These are phyloP conservation scores for Ceriops zippeliana DNA, from an alignment of 345 rosid species.

Conservation along the genomic window DNA sequence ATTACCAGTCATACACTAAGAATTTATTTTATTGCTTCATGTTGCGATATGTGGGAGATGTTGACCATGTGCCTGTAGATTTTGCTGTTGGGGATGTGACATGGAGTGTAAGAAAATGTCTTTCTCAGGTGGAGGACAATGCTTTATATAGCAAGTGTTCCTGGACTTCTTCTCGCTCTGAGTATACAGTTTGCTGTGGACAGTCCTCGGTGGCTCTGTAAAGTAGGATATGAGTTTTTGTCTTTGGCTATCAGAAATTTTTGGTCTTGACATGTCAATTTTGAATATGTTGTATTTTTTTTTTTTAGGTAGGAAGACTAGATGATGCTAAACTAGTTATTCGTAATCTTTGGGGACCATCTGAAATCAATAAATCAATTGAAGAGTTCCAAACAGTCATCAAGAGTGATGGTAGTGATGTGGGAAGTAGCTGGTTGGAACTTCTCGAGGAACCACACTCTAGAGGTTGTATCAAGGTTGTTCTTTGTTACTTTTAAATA, in stretches of 20 bases:
- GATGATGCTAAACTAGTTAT: constrained; percentile 57
- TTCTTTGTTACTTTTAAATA: constrained; percentile 16
- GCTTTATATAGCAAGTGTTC: constrained; percentile 54
- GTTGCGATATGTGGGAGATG: neutral
- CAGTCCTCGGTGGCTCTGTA: constrained; percentile 84
- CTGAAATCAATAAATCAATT: constrained; percentile 50
- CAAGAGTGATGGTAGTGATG: constrained; percentile 48
- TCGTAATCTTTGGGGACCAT: constrained; percentile 58
- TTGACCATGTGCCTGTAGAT: neutral
- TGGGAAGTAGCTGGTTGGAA: constrained; percentile 58
- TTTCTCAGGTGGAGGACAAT: constrained; percentile 79
- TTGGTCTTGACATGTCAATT: constrained; percentile 15
- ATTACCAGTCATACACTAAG: too few relatives aligned
- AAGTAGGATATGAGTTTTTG: constrained; percentile 37
- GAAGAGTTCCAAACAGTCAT: constrained; percentile 58
- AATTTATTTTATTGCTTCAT: too few relatives aligned
- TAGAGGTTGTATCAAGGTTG: constrained; percentile 69
- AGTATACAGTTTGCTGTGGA: constrained; percentile 85
- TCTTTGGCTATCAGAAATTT: constrained; percentile 4
- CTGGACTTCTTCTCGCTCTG: constrained; percentile 50
- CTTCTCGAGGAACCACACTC: constrained; percentile 71
- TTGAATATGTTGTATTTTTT: constrained; percentile 6
- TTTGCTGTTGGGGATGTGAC: neutral
- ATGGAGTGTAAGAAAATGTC: constrained; percentile 10
- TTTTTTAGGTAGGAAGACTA: constrained; percentile 50